Percentiles rank a stretch among this genome's conserved stretches.
phyloP scores from a whole-genome alignment of 805 yeast species.

The Alloascoidea africana region DNA sequence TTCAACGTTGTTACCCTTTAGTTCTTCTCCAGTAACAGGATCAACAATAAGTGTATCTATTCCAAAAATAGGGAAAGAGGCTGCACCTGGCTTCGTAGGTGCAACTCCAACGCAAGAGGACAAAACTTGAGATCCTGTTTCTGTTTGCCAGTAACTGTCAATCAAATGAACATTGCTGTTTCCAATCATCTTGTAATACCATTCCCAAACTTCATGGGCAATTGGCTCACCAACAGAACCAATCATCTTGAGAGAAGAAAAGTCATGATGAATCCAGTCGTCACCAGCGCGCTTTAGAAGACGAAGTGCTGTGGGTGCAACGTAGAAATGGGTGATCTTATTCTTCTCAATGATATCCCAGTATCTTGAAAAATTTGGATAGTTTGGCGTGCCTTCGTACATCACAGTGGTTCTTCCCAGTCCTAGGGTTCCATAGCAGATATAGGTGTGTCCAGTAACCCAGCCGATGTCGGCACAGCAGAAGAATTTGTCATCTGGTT shows the following conservation, averaged over 20 bases:
- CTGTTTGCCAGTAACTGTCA: conserved; percentile 99
- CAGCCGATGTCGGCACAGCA: conserved; percentile 89
- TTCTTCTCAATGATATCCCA: conserved; percentile 81
- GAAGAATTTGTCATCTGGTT: conserved; percentile 58
- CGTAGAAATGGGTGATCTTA: conserved; percentile 90
- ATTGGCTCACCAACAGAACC: conserved; percentile 99
- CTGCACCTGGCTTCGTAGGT: conserved; percentile 95
- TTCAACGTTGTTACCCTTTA: conserved; percentile 80
- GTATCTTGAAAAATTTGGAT: conserved; percentile 66
- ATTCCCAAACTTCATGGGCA: conserved; percentile 96
- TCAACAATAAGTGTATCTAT: conserved; percentile 82
- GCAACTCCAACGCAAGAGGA: conserved; percentile 91
- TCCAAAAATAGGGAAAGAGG: conserved; percentile 94
- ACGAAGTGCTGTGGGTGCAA: conserved; percentile 96
- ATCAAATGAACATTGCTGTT: conserved; percentile 76
- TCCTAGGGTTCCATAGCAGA: conserved; percentile 64
- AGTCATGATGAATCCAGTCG: conserved; percentile 68
- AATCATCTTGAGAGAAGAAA: conserved; percentile 74
- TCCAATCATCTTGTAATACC: conserved; percentile 92
- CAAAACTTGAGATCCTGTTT: conserved; percentile 89
- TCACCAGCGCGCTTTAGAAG: conserved; percentile 85
- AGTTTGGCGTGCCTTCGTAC: conserved; percentile 81
- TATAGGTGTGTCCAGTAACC: conserved; percentile 84
- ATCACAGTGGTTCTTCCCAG: conserved; percentile 69
- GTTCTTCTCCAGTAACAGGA: conserved; percentile 80